Evolutionary conservation across 768 basidiomycete species (phyloP).

Genomic region (Piloderma croceum): DNA sequence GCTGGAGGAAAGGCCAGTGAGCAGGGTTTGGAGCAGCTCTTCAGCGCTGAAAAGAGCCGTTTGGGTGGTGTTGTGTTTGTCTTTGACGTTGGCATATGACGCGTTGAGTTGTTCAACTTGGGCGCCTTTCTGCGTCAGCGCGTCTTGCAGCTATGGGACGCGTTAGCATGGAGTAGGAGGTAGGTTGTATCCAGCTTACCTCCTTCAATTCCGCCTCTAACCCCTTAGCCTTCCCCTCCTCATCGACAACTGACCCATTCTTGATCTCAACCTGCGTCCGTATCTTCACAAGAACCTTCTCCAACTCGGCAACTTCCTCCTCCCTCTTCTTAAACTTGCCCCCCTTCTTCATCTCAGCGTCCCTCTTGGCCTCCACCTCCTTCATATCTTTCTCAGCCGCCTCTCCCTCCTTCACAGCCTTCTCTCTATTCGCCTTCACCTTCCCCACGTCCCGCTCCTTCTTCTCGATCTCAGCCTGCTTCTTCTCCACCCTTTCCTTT

Average conservation of each 20-base stretch:
- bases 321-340: constrained; percentile 87
- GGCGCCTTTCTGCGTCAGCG: constrained; percentile 51
- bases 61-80: constrained; percentile 57
- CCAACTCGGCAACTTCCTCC: constrained; percentile 70
- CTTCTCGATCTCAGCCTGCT: constrained; percentile 48
- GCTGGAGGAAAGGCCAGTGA: constrained; percentile 83
- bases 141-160: constrained; percentile 47
- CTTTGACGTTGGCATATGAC: constrained; percentile 59
- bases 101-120: constrained; percentile 53
- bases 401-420: constrained; percentile 46
- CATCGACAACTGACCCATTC: constrained; percentile 68
- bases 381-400: constrained; percentile 63
- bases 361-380: constrained; percentile 67
- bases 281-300: constrained; percentile 75
- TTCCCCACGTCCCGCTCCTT: constrained; percentile 45
- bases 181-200: constrained; percentile 34
- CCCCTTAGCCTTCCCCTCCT: constrained; percentile 52
- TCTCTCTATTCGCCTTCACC: constrained; percentile 43
- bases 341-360: constrained; percentile 87
- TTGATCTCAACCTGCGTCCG: constrained; percentile 84
- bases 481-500: constrained; percentile 44
- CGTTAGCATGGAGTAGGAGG: neutral
- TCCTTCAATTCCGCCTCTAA: constrained; percentile 54
- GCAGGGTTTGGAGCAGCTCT: constrained; percentile 89
- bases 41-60: constrained; percentile 67